Percentiles rank a stretch among this genome's conserved stretches.
Conservation (phyloP, 139 green algal genomes). For the Closterium sp. region DNA sequence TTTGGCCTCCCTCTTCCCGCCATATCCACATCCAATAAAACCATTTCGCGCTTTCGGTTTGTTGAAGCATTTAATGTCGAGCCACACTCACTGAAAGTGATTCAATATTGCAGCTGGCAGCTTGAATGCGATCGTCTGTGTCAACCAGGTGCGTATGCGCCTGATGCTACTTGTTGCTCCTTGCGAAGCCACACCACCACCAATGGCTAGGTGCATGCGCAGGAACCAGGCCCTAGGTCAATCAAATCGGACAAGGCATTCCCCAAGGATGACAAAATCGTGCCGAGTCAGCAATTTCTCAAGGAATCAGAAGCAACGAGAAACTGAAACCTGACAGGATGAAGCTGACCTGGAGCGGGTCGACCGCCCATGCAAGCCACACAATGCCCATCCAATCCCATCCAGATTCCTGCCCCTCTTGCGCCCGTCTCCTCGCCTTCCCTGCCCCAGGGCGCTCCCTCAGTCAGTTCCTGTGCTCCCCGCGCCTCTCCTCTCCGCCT, state of each 20-base stretch:
- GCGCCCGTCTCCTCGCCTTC: not conserved
- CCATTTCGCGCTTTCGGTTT: not conserved
- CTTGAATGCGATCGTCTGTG: not conserved
- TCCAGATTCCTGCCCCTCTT: not conserved
- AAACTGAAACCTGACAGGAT: not conserved
- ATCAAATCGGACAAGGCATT: not conserved
- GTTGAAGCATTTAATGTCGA: not conserved
- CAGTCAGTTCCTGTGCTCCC: no score
- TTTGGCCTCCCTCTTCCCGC: not conserved
- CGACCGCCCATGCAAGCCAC: not conserved
- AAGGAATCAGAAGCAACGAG: not conserved
- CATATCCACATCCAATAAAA: not conserved
- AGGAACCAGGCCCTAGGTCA: not conserved
- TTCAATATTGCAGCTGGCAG: not conserved
- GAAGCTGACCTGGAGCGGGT: not conserved
- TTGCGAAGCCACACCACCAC: no score
- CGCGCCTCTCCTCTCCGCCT: no score
- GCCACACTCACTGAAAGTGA: not conserved
- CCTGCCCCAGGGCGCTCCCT: no score
- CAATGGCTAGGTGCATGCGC: not conserved
- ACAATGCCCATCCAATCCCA: not conserved
- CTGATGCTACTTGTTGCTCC: no score
- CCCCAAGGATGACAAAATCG: not conserved
- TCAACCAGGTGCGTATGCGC: not conserved
- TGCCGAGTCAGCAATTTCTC: not conserved